Percentiles rank a stretch among this genome's conserved stretches.
Evolutionary conservation across 208 protist species (phyloP).

Genomic region (Herpetomonas tarakana): DNA sequence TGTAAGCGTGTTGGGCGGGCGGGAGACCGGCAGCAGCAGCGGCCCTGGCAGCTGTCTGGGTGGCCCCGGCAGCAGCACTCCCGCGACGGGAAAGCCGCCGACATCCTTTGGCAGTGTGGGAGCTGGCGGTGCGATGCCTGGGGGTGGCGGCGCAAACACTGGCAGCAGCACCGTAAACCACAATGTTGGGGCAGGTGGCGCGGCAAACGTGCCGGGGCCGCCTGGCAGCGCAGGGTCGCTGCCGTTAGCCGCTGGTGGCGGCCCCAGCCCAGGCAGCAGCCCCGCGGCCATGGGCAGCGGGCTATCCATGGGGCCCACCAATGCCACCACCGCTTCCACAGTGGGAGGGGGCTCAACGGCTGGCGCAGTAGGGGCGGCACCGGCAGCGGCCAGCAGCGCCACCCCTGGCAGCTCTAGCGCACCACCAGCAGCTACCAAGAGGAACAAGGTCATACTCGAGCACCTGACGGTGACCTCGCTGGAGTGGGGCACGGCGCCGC

Average conservation of each 20-base stretch:
- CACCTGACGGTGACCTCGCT: slow-evolving; percentile 49
- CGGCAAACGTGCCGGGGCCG: not conserved
- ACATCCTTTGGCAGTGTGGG: not conserved
- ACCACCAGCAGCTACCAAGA: not conserved
- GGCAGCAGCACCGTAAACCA: slow-evolving; percentile 4
- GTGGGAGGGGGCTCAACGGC: too few species aligned
- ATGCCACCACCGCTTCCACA: too few species aligned
- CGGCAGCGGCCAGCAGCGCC: too few species aligned
- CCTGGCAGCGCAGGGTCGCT: too few species aligned
- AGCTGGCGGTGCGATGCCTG: too few species aligned
- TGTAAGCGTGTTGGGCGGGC: too few species aligned
- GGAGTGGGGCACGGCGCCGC: slow-evolving; percentile 69
- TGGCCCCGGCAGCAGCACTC: not conserved
- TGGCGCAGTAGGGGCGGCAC: too few species aligned
- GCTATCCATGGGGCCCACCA: too few species aligned
- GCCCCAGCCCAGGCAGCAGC: too few species aligned
- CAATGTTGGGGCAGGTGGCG: not conserved
- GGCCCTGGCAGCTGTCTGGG: not conserved
- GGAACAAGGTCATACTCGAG: slow-evolving; percentile 28
- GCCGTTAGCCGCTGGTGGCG: too few species aligned
- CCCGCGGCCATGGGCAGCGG: too few species aligned
- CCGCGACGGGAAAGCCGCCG: too few species aligned
- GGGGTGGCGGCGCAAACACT: not conserved
- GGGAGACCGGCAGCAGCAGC: not conserved
- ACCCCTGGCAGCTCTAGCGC: not conserved